Evolutionary conservation across 805 yeast genomes (phyloP).

Genomic region (Candida dajiaensis): DNA sequence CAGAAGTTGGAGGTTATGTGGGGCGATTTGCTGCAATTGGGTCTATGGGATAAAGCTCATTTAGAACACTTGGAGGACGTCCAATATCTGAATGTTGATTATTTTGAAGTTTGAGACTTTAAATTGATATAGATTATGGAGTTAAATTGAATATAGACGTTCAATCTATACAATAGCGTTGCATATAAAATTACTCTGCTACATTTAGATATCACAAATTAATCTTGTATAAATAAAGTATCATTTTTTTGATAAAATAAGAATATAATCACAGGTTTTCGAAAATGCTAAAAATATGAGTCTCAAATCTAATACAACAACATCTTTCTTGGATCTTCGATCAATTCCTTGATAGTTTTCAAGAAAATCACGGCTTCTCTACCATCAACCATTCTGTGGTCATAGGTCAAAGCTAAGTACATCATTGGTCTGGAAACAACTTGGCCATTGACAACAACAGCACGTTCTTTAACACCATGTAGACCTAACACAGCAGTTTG

Average conservation of each 20-base stretch:
- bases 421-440: constrained; percentile 98
- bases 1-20: constrained; percentile 70
- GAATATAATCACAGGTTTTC: background rate
- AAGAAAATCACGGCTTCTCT: constrained; percentile 98
- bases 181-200: too few species aligned
- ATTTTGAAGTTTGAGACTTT: constrained; percentile 10
- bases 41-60: constrained; percentile 36
- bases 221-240: background rate
- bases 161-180: background rate
- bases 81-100: constrained; percentile 26
- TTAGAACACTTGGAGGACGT: constrained; percentile 29
- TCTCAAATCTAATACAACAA: constrained; percentile 39
- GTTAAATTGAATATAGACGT: background rate
- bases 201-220: background rate
- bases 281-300: background rate
- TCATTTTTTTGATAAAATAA: background rate
- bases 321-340: constrained; percentile 99
- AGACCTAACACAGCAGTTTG: constrained; percentile 97
- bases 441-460: constrained; percentile 94
- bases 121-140: too few species aligned
- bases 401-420: constrained; percentile 98
- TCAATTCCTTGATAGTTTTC: constrained; percentile 91
- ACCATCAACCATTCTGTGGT: constrained; percentile 96
- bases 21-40: constrained; percentile 66
- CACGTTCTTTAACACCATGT: constrained; percentile 97